phyloP scores from a whole-genome alignment of 106 monocot species.

The Iris macrosiphon region DNA sequence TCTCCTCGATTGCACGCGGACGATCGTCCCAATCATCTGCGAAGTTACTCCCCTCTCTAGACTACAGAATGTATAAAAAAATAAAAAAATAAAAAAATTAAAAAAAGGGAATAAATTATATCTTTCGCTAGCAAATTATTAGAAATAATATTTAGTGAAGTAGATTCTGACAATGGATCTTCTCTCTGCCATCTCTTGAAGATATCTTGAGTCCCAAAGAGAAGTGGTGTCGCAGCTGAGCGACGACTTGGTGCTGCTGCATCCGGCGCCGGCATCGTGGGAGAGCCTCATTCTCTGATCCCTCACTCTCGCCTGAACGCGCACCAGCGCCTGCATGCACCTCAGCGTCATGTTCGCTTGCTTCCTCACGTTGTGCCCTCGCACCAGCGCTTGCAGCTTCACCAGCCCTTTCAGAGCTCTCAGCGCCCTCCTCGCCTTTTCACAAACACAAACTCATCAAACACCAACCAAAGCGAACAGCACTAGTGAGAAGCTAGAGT shows the following conservation, averaged over 20 bases:
- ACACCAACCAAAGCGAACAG: too few species aligned
- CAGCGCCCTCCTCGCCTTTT: constrained; percentile 79
- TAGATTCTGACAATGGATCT: constrained; percentile 53
- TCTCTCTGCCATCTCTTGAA: constrained; percentile 47
- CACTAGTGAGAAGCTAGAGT: too few species aligned
- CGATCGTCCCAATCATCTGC: constrained; percentile 67
- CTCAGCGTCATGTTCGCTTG: constrained; percentile 94
- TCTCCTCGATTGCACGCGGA: constrained; percentile 59
- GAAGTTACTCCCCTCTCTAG: too few species aligned
- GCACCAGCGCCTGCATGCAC: constrained; percentile 93
- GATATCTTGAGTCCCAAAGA: constrained; percentile 43
- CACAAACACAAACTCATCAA: too few species aligned
- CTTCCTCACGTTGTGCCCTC: constrained; percentile 91
- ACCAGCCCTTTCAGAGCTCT: constrained; percentile 84
- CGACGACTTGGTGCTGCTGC: constrained; percentile 64
- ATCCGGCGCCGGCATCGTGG: constrained; percentile 24
- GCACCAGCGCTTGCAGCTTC: constrained; percentile 89
- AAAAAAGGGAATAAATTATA: too few species aligned
- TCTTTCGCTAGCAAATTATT: too few species aligned
- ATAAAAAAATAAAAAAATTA: too few species aligned
- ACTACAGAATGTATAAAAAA: too few species aligned
- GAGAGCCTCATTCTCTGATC: constrained; percentile 75
- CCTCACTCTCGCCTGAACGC: constrained; percentile 74
- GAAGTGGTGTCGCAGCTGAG: constrained; percentile 59
- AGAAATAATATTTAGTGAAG: too few species aligned